Evolutionary conservation across 1,284 basidiomycete species (phyloP), one percentile per base, ranked within the genome.

Genomic region (Ganoderma meredithae): DNA sequence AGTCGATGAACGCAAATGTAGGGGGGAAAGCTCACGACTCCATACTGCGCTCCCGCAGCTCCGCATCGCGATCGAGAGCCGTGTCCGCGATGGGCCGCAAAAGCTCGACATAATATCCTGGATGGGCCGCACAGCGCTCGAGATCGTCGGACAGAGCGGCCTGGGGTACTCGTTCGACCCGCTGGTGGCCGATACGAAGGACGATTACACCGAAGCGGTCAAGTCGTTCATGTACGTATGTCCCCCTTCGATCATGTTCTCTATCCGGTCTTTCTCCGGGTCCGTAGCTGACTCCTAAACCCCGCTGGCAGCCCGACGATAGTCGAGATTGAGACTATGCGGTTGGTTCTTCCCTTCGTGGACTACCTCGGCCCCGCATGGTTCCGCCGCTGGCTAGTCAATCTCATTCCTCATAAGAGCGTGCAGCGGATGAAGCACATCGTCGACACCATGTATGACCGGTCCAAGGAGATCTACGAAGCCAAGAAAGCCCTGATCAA

Each of bases 401-500:
- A 58, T 13, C 22, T 41, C 25, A 5, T 58, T 0, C 63, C 63
- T 27, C 7, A 19, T 19, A 58, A 78, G 65, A 60, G 70, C 9
- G 44, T 84, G 8, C 80, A 81, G 49, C 71, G 76, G 5, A 39
- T 82, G 31, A 77, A 78, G 3, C 75, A 79, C 12, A 78, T 84
- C 31, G 65, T 80, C 2, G 81, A 86, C 68, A 73, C 75, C 2
- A 78, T 86, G 72, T 73, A 83, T 55, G 58, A 74, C 0, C 80
- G 79, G 0, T 79, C 83, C 0, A 63, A 72, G 4, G 74, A 80
- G 22, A 82, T 87, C 3, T 81, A 79, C 31, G 69, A 80, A 40
- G 74, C 72, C 31, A 87, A 83, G 76, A 81, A 71, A 33, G 71
- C 73, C 6, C 69, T 70, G 1, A 68, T 77, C 8, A 62, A 60